Evolutionary conservation across 225 moss, liverwort and hornwort genomes (phyloP), one percentile per base, ranked within the genome.

Genomic region (Marchantia paleacea): DNA sequence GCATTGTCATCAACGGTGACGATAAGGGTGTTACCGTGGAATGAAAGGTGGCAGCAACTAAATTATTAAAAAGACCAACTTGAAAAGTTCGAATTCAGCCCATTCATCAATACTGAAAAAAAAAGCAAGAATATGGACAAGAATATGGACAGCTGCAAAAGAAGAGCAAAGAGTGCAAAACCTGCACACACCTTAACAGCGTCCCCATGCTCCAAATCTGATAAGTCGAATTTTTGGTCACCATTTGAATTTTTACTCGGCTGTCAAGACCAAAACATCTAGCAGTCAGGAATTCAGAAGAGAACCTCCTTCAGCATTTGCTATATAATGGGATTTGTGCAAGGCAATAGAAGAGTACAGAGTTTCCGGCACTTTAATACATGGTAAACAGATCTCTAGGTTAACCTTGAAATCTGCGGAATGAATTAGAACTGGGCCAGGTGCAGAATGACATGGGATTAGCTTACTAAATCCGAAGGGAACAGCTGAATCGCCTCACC

Each of bases 151-250:
- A 76, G 31, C 16, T 19, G 11, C 53, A 28, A 75, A 58, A 10
- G 53, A 10, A 79, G 54, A 30, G 25, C 28, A 70, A 29, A 51
- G 55, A 79, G 22, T 22, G 53, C 48, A 19, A 58, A 14, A 14
- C 13, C 68, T 19, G 6, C 48, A 20, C 22, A 66, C 26, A 91
- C 93, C 90, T 92, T 85, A 61, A 88, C 62, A 78, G 85, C 88
- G 82, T 91, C 92, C 54, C 93, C 93, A 78, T 83, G 86, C 81
- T 94, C 93, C 77, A 94, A 89, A 84, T 94, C 93, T 66, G 80
- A 65, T n/a, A 55, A 20, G 69, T 55, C 65, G 24, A 49, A 54
- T 67, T 69, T 75, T 75, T 28, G 22, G 51, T 8, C 62, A 25
- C 75, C 61, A 24, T 77, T 80, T 22, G 75, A 29, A 11, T 52